Evolutionary conservation across 2,329 filamentous ascomycete genomes (phyloP), one percentile per base, ranked within the genome.

Genomic region (Thermoascus crustaceus): DNA sequence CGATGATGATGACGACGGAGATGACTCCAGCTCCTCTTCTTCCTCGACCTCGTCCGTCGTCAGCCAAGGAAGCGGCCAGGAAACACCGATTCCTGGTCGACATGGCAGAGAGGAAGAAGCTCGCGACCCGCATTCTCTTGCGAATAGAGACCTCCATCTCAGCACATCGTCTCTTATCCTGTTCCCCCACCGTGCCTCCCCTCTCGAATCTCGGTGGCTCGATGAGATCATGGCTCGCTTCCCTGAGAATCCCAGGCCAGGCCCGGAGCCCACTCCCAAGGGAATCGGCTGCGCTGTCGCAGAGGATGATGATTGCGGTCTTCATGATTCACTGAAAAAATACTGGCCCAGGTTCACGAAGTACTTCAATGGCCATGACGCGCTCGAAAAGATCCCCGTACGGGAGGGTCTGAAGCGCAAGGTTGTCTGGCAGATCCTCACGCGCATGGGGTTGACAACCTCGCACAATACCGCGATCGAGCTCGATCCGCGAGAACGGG

Each of bases 361-460:
- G 58, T 91, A 95, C 59, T 85, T 96, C 49, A 88, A 96, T 57
- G 91, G 91, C 1, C 75, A 73, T 38, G 80, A 82, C 53, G 79
- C 88, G 2, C 69, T 96, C 40, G 91, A 98, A 64, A 80, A 88
- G 48, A 82, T 98, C 45, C 77, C 83, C 1, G 67, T 91, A n/a
- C 74, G 82, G 38, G 86, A 95, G 62, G 83, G 84, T 4, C 73
- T 93, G 65, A 94, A 91, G 67, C 72, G 86, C 38, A 93, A 89
- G 63, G 57, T 66, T 26, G 71, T 77, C 3, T 67, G 66, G 61
- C 60, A 64, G 43, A 48, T 75, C 39, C 58, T 77, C 20, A 63
- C 55, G 26, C 80, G 84, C 47, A 72, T 86, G 9, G 87, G 83
- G 68, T 73, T 75, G 30, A 66, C 80, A 36, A 58, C 83, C 37